phyloP scores from a whole-genome alignment of 2,329 filamentous ascomycete species.

The Pezizomycotina sp. region DNA sequence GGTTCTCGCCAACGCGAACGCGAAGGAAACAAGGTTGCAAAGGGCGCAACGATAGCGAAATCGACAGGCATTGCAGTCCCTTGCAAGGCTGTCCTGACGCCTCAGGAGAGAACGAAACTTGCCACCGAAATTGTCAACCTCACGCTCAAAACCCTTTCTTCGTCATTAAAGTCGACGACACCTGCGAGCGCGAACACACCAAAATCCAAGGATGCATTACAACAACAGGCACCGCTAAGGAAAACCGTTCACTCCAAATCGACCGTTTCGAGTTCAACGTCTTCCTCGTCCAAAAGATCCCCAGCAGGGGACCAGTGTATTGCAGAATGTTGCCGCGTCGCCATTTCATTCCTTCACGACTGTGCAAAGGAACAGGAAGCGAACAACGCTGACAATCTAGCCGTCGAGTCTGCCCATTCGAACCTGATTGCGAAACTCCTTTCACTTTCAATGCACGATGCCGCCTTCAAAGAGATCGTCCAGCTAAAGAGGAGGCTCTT shows the following conservation, averaged over 20 bases:
- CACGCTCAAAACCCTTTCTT: constrained; percentile 10
- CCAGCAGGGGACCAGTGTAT: constrained; percentile 8
- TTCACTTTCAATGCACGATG: constrained; percentile 18
- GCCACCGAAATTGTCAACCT: constrained; percentile 22
- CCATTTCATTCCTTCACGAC: constrained; percentile 21
- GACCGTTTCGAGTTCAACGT: neutral
- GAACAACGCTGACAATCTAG: constrained; percentile 13
- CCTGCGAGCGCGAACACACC: constrained; percentile 2
- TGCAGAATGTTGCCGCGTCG: constrained; percentile 19
- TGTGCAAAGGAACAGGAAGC: constrained; percentile 12
- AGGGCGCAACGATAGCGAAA: neutral
- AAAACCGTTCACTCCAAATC: constrained; percentile 4
- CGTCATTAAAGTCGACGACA: constrained; percentile 2
- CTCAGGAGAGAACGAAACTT: constrained; percentile 19
- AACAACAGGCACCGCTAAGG: constrained; percentile 1
- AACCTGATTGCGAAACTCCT: constrained; percentile 19
- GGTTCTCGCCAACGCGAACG: constrained; percentile 3
- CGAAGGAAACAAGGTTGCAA: too few species aligned
- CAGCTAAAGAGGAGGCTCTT: constrained; percentile 20
- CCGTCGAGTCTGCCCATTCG: constrained; percentile 21
- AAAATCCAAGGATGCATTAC: constrained; percentile 3
- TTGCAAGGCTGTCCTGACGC: constrained; percentile 2
- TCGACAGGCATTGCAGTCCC: constrained; percentile 3
- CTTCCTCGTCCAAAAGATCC: neutral
- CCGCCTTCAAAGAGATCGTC: constrained; percentile 19